Conservation (phyloP, 139 green algal genomes). For the Closterium sp. region DNA sequence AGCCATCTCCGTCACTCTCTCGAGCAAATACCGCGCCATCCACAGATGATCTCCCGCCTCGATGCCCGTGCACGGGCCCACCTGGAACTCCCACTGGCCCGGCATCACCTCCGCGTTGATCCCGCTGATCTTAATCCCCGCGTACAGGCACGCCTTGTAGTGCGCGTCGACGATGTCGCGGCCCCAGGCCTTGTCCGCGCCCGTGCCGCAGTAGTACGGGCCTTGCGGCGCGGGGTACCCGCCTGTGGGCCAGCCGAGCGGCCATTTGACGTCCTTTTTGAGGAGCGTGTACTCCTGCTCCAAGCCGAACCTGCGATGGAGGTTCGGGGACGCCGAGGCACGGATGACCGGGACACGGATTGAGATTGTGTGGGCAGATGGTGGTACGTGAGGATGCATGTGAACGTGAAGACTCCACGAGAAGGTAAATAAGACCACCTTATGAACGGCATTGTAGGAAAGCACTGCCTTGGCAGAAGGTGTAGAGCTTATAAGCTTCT, state of each 20-base stretch:
- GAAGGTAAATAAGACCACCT: no score
- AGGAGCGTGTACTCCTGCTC: conserved; percentile 79
- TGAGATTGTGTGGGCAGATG: no score
- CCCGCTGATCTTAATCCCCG: conserved; percentile 90
- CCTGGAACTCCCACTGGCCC: conserved; percentile 94
- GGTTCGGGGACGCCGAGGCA: neutral
- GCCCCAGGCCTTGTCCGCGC: conserved; percentile 75
- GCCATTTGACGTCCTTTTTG: conserved; percentile 91
- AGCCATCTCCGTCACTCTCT: conserved; percentile 86
- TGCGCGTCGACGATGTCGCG: conserved; percentile 94
- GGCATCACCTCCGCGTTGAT: conserved; percentile 98
- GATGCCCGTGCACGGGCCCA: conserved; percentile 90
- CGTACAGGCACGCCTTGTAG: conserved; percentile 90
- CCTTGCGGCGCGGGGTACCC: conserved; percentile 61
- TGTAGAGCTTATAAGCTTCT: no score
- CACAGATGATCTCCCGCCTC: conserved; percentile 87
- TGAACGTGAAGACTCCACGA: no score
- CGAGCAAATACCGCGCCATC: conserved; percentile 93
- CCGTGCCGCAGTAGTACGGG: conserved; percentile 97
- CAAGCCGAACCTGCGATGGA: conserved; percentile 86
- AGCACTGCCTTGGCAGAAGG: no score
- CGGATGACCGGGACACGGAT: no score
- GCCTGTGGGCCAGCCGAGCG: conserved; percentile 70
- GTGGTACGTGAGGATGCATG: no score
- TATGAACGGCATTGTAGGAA: no score